Evolutionary conservation across 73 alveolate species (phyloP), one percentile per base, ranked within the genome.

Genomic region (Tetrahymena borealis): DNA sequence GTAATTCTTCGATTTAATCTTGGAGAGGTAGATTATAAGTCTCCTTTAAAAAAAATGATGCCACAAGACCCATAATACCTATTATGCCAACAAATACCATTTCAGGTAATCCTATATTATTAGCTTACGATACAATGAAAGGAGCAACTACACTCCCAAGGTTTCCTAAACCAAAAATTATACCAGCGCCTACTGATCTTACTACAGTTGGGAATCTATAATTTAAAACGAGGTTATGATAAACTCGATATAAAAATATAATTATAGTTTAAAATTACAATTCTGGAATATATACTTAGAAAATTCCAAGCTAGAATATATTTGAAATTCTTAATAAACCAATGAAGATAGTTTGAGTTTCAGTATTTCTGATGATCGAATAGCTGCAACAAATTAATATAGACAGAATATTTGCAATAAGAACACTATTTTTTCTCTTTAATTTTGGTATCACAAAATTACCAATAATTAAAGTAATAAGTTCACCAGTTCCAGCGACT

Each of bases 401-500:
- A 60, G 85, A 60, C 85, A 60, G 28, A 8, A 60, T 24, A 60
- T 32, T 60, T 20, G 85, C 85, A 15, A 60, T 60, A 60, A 60
- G n/a, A 60, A 60, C 28, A n/a, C 85, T 60, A 24, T 35, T 60
- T 60, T 60, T 60, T 60, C 85, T 60, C 5, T 24, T 24, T 13
- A 60, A 20, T 60, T 60, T 60, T 35, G 85, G 85, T 1, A 60
- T 60, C 28, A 60, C 10, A 60, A 60, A 60, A 18, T 60, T 60
- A n/a, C 85, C 28, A 15, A 60, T 60, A 60, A 60, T 60, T 60
- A 60, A 60, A 60, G 85, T 60, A 60, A 60, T 16, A 24, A 60
- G 85, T n/a, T 60, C 85, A 24, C 85, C 85, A 32, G 85, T 60
- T 60, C 85, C 85, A 60, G 85, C 85, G n/a, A 60, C 85, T 20